Evolutionary conservation across 345 rosid genomes (phyloP), one percentile per base, ranked within the genome.

Genomic region (Noccaea bulbosa): DNA sequence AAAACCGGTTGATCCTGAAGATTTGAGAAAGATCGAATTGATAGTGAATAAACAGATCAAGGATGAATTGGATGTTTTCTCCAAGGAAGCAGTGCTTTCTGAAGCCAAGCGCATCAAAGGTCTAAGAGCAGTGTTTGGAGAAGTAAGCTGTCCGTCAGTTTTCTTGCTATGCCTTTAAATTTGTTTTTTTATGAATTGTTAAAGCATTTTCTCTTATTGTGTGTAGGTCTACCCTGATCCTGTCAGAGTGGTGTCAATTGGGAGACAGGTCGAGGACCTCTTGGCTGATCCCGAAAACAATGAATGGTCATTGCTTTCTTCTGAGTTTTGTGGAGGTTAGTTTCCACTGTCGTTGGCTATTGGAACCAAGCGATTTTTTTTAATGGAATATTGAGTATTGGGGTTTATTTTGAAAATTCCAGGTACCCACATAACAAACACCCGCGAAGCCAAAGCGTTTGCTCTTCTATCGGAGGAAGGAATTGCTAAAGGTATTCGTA

Each of bases 391-490:
- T 49, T 77, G 72, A 81, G 32, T 22, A 69, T 60, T 33, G 46
- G 46, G 49, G 51, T 69, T 69, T 62, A 47, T 43, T 16, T 71
- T 51, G 41, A 70, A 56, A 32, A 49, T 56, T 71, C 10, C 55
- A 94, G 99, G 98, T 46, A 94, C 97, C 15, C 98, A 92, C 79
- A 80, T 94, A 75, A 72, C 94, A 80, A 95, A 95, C 67, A 95
- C 97, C 3, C 81, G 84, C 12, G 98, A 95, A 80, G 98, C 99
- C 15, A 87, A 88, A 76, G 92, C 90, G 37, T 95, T 95, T 70
- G 99, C 96, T 80, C 93, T 95, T 80, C 78, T 92, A 64, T 85
- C 97, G 1, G 96, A 95, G 85, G 97, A 95, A 84, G 98, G 93
- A 43, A 88, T 95, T 79, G 96, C 96, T 52, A 92, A 88, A 84